Percentiles rank a stretch among this genome's conserved stretches.
Conservation (phyloP, 495 filamentous ascomycete species). For the Cercophora scortea region DNA sequence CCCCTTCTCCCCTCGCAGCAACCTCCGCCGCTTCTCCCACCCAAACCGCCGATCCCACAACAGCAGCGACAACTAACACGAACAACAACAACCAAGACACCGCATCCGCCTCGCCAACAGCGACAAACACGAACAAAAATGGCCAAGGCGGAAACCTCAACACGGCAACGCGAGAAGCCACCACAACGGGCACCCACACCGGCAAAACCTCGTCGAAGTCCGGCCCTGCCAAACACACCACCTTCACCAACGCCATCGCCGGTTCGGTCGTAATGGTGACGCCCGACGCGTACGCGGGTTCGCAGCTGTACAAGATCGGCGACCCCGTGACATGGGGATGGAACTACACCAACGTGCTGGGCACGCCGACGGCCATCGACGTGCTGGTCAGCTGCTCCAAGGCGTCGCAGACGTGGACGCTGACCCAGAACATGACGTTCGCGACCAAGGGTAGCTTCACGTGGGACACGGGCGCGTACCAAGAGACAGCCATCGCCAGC, state of each 20-base stretch:
- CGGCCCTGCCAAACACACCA: constrained; percentile 36
- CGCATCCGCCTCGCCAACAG: not conserved
- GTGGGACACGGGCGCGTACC: constrained; percentile 76
- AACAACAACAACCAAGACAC: not conserved
- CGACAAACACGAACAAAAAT: not conserved
- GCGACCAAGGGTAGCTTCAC: constrained; percentile 34
- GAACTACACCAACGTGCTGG: constrained; percentile 88
- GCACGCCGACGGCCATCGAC: constrained; percentile 70
- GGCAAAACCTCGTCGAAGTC: constrained; percentile 9
- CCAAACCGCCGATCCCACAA: constrained; percentile 9
- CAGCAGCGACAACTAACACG: constrained; percentile 1
- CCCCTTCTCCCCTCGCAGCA: constrained; percentile 1
- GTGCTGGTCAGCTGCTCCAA: constrained; percentile 69
- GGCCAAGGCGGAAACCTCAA: constrained; percentile 1
- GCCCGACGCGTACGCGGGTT: constrained; percentile 48
- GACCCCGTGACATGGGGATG: constrained; percentile 79
- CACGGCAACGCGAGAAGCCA: not conserved
- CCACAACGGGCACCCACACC: constrained; percentile 13
- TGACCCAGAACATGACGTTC: constrained; percentile 48
- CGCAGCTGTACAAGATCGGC: constrained; percentile 81
- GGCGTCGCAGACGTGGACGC: constrained; percentile 35
- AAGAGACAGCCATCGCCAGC: constrained; percentile 47
- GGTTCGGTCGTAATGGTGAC: constrained; percentile 80
- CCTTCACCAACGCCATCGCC: constrained; percentile 52
- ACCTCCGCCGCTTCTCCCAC: constrained; percentile 7